Conservation (phyloP, 208 protist genomes). For the Lotmaria passim region DNA sequence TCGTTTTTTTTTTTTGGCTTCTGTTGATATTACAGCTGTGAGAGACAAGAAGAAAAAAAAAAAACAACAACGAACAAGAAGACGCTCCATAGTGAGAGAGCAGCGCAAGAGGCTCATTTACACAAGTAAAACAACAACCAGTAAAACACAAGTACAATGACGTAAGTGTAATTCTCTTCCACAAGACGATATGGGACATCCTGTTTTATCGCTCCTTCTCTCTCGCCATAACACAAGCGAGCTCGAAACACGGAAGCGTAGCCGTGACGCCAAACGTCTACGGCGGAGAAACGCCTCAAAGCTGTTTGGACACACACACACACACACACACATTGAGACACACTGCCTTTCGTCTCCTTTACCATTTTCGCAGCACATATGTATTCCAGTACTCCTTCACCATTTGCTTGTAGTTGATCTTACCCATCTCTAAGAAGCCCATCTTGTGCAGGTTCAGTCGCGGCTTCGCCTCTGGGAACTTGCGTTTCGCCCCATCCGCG, state of each 20-base stretch:
- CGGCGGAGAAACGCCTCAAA: too few relatives aligned
- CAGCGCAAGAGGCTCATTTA: background rate
- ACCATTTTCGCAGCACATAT: slow-evolving; percentile 88
- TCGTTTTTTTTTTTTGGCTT: background rate
- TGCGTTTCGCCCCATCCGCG: slow-evolving; percentile 77
- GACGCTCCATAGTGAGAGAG: too few relatives aligned
- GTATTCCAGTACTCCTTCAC: slow-evolving; percentile 92
- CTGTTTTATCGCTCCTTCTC: too few relatives aligned
- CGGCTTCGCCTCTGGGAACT: slow-evolving; percentile 85
- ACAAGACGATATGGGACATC: too few relatives aligned
- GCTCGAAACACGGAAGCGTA: too few relatives aligned
- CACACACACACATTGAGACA: background rate
- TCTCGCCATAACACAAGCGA: too few relatives aligned
- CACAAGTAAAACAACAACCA: slow-evolving; percentile 13
- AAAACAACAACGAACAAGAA: slow-evolving; percentile 10
- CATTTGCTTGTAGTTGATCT: slow-evolving; percentile 90
- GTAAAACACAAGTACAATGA: too few relatives aligned
- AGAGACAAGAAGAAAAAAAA: slow-evolving; percentile 13
- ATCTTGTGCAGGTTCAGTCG: slow-evolving; percentile 88
- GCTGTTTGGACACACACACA: background rate
- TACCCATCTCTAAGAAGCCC: slow-evolving; percentile 87
- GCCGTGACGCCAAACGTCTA: too few relatives aligned
- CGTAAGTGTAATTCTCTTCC: too few relatives aligned
- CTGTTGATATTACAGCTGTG: slow-evolving; percentile 19
- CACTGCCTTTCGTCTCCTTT: slow-evolving; percentile 6